Conservation (phyloP, 768 basidiomycete species). For the Hericium coralloides region DNA sequence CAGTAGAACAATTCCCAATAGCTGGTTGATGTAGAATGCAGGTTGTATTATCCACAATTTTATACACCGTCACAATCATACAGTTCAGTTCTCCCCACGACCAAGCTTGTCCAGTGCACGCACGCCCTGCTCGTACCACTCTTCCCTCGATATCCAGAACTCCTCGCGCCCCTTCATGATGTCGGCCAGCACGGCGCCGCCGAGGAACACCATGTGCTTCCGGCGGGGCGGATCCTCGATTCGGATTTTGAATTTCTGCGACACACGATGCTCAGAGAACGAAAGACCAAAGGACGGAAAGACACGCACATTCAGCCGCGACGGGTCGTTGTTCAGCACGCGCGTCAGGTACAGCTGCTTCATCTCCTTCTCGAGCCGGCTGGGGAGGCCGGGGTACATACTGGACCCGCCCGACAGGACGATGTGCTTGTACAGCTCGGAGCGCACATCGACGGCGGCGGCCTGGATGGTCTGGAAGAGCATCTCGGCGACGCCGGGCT, state of each 20-base stretch:
- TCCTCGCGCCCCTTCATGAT: slow-evolving; percentile 94
- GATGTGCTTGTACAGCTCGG: slow-evolving; percentile 95
- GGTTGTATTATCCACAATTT: slow-evolving; percentile 2
- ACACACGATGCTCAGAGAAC: not conserved
- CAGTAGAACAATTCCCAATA: too few relatives aligned
- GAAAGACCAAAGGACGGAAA: not conserved
- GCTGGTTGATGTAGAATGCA: not conserved
- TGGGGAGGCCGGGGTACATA: slow-evolving; percentile 98
- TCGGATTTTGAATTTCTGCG: slow-evolving; percentile 97
- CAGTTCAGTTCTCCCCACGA: slow-evolving; percentile 37
- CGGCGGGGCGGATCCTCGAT: slow-evolving; percentile 97
- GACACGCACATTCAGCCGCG: slow-evolving; percentile 72
- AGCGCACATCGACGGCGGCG: slow-evolving; percentile 82
- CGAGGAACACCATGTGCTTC: slow-evolving; percentile 99
- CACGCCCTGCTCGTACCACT: slow-evolving; percentile 90
- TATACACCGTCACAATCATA: slow-evolving; percentile 3
- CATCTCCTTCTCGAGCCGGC: slow-evolving; percentile 97
- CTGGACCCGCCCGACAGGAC: slow-evolving; percentile 96
- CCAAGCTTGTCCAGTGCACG: slow-evolving; percentile 81
- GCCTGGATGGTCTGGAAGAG: slow-evolving; percentile 92
- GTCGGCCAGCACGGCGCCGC: slow-evolving; percentile 96
- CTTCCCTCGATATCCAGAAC: slow-evolving; percentile 92
- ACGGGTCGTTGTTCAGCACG: slow-evolving; percentile 78
- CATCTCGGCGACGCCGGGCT: slow-evolving; percentile 97
- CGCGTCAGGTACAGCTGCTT: slow-evolving; percentile 94